These are phyloP conservation scores for Trypanosoma melophagium DNA, from an alignment of 208 protist genomes.

Conservation along the genomic window DNA sequence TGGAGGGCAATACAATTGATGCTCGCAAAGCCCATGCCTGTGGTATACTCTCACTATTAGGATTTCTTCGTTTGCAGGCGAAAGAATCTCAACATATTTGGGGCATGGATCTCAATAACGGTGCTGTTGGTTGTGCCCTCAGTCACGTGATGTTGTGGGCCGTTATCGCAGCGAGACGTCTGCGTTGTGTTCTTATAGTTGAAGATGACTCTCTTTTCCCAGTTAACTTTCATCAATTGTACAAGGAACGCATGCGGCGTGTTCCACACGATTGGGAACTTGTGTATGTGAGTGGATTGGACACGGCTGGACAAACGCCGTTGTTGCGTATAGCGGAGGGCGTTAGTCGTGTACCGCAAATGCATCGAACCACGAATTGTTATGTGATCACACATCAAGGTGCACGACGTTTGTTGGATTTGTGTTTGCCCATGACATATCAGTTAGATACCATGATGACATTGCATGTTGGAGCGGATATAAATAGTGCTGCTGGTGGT, in stretches of 20 bases:
- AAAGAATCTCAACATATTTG: constrained; percentile 52
- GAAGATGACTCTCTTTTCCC: constrained; percentile 66
- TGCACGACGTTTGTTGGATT: constrained; percentile 51
- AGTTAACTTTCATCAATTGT: constrained; percentile 35
- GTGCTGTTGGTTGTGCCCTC: constrained; percentile 79
- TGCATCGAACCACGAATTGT: constrained; percentile 85
- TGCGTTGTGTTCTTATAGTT: constrained; percentile 36
- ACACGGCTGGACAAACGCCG: constrained; percentile 58
- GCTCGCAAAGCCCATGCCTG: constrained; percentile 27
- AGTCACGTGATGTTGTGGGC: constrained; percentile 76
- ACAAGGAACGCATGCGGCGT: constrained; percentile 14
- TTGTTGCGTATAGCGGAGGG: constrained; percentile 33
- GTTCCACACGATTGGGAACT: constrained; percentile 78
- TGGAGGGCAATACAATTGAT: constrained; percentile 45
- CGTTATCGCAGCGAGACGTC: constrained; percentile 45
- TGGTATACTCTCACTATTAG: constrained; percentile 66
- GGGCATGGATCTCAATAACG: constrained; percentile 84
- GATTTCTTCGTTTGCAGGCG: constrained; percentile 43
- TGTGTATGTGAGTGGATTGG: constrained; percentile 82
- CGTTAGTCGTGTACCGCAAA: constrained; percentile 69
- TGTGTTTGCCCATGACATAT: constrained; percentile 73
- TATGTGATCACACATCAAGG: constrained; percentile 71
- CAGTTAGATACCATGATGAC: constrained; percentile 90
- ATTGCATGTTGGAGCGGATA: constrained; percentile 31
- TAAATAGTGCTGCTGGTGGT: too few species aligned